Evolutionary conservation across 768 basidiomycete genomes (phyloP), one percentile per base, ranked within the genome.

Genomic region (Auriculariales sp.): DNA sequence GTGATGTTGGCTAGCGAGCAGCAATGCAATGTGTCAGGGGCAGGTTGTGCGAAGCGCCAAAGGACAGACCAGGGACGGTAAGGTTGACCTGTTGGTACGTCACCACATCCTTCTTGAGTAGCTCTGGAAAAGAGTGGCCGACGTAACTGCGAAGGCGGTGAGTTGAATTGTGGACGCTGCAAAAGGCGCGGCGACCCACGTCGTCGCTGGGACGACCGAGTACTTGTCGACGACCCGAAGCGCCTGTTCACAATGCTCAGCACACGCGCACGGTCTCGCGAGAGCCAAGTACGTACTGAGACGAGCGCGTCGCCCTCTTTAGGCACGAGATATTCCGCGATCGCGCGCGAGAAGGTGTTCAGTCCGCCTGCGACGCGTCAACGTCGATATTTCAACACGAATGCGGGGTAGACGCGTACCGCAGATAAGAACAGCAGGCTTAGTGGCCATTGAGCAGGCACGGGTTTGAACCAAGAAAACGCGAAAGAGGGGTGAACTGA

Each of bases 61-160:
- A 32, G 12, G 28, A 66, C 81, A 51, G 59, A 87, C 87, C 60
- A 28, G 80, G 64, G 46, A 85, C 72, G 28, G 83, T 87, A 50
- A 92, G 65, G 61, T 92, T 92, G 27, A 74, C 79, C 61, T 92
- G 89, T 45, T 73, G 74, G 58, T 92, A 92, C 63, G 89, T 82
- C 17, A 90, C 81, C 50, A 75, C 65, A 7, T 79, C 72, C 49
- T 78, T 79, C 49, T 71, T 64, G n/a, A 91, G 69, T 27, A 84
- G 65, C 51, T 79, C 67, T 35, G 79, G 74, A 58, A 92, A 90
- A 55, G 82, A 77, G 14, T 77, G 67, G 11, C 87, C 85, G 56
- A 90, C 72, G 62, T 89, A 91, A 28, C 87, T 90, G 55, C 9
- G 44, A 29, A 7, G 46, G 25, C 28, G 49, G 22, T 12, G 47